phyloP scores from a whole-genome alignment of 805 yeast species.

The Lipomyces lipofer region DNA sequence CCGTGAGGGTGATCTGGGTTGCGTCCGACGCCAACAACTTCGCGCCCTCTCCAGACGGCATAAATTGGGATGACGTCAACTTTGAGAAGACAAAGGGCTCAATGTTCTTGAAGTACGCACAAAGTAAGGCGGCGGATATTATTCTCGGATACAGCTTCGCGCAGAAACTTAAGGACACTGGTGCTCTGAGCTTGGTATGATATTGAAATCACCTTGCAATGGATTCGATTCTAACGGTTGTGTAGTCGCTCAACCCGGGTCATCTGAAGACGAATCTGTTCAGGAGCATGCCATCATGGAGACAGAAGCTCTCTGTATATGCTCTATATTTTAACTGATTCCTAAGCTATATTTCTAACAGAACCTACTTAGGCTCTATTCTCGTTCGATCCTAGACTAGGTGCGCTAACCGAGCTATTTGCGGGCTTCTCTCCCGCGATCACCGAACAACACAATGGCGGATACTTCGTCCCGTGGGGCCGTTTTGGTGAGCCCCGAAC shows the following conservation, averaged over 20 bases:
- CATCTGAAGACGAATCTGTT: conserved; percentile 23
- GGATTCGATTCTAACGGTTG: too few relatives aligned
- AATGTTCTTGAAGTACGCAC: conserved; percentile 41
- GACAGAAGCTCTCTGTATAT: conserved; percentile 17
- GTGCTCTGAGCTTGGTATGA: conserved; percentile 26
- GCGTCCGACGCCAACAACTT: conserved; percentile 44
- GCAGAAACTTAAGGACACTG: conserved; percentile 10
- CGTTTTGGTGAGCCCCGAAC: conserved; percentile 37
- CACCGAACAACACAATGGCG: conserved; percentile 40
- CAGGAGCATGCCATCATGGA: conserved; percentile 20
- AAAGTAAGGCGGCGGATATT: conserved; percentile 46
- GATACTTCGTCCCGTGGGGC: conserved; percentile 49
- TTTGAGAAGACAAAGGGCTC: conserved; percentile 30
- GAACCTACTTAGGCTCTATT: conserved; percentile 8
- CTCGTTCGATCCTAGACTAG: conserved; percentile 38
- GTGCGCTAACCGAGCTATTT: conserved; percentile 49
- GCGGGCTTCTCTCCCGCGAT: conserved; percentile 47
- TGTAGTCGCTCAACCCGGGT: conserved; percentile 29
- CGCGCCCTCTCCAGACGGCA: conserved; percentile 40
- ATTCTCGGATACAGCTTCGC: conserved; percentile 21
- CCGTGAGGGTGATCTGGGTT: conserved; percentile 49
- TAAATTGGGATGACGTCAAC: conserved; percentile 42
- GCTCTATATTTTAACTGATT: background rate
- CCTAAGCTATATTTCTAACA: background rate
- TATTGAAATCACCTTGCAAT: background rate